These are phyloP conservation scores for Brassica incana DNA, from an alignment of 345 rosid species.

Conservation along the genomic window DNA sequence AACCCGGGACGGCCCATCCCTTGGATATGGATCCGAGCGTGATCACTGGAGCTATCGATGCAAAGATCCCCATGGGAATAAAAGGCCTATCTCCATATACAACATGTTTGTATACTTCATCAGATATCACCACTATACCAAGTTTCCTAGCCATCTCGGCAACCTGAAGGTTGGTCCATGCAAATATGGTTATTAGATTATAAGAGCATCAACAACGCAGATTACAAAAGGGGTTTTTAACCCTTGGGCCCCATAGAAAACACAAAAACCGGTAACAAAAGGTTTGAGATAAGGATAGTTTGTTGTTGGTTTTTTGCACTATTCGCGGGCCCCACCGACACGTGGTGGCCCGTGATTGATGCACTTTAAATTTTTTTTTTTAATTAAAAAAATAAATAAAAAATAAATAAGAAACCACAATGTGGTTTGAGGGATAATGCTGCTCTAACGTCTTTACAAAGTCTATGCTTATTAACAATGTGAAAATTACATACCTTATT, in stretches of 20 bases:
- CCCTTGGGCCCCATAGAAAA: too few relatives aligned
- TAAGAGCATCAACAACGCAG: neutral
- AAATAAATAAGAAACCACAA: too few relatives aligned
- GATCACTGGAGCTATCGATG: slow-evolving; percentile 49
- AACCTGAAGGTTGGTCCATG: neutral
- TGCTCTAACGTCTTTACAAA: neutral
- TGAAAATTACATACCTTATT: slow-evolving; percentile 21
- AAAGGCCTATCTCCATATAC: slow-evolving; percentile 7
- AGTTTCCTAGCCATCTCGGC: slow-evolving; percentile 11
- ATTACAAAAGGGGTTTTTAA: too few relatives aligned
- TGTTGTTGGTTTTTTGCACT: too few relatives aligned
- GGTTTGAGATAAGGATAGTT: too few relatives aligned
- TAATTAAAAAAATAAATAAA: too few relatives aligned
- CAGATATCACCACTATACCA: slow-evolving; percentile 10
- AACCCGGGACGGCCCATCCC: slow-evolving; percentile 58
- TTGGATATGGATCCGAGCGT: slow-evolving; percentile 63
- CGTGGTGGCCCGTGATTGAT: too few relatives aligned
- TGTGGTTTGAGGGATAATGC: too few relatives aligned
- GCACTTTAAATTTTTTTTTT: too few relatives aligned
- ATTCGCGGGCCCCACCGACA: too few relatives aligned
- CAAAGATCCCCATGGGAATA: slow-evolving; percentile 35
- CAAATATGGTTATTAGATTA: neutral
- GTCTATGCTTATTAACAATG: neutral
- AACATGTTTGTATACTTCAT: slow-evolving; percentile 2
- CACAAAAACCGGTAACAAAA: too few relatives aligned